Evolutionary conservation across 2,329 filamentous ascomycete genomes (phyloP).

Genomic region (Penicillium corylophilum): DNA sequence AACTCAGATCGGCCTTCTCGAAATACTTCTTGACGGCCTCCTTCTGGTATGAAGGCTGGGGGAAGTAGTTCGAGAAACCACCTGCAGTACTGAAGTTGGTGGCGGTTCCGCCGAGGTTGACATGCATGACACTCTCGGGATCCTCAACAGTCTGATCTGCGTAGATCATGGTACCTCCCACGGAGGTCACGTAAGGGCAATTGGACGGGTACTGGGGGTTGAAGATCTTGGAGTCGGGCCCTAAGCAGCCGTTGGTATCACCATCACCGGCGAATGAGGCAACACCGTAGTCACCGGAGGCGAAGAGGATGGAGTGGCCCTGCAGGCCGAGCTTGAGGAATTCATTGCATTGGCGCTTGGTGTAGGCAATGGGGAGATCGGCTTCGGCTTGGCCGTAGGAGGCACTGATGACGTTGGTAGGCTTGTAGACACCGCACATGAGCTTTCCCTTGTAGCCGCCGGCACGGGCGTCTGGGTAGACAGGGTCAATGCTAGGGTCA

Average conservation of each 20-base stretch:
- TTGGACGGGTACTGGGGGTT: constrained; percentile 50
- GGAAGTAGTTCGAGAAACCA: constrained; percentile 50
- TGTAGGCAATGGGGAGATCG: constrained; percentile 55
- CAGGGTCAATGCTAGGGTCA: constrained; percentile 49
- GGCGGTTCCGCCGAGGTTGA: constrained; percentile 26
- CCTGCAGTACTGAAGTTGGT: constrained; percentile 43
- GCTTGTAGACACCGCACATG: constrained; percentile 52
- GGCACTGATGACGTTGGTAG: constrained; percentile 58
- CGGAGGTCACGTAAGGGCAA: constrained; percentile 54
- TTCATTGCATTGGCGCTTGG: constrained; percentile 48
- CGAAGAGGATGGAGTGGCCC: constrained; percentile 32
- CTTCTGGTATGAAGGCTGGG: constrained; percentile 45
- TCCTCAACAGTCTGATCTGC: constrained; percentile 26
- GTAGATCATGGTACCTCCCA: constrained; percentile 43
- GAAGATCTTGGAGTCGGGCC: constrained; percentile 45
- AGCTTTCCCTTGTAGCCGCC: constrained; percentile 51
- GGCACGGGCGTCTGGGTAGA: constrained; percentile 50
- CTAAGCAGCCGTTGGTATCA: constrained; percentile 38
- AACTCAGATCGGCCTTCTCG: constrained; percentile 24
- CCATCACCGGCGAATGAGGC: constrained; percentile 40
- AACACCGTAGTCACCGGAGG: constrained; percentile 34
- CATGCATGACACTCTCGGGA: constrained; percentile 33
- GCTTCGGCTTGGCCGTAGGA: constrained; percentile 57
- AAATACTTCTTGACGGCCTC: constrained; percentile 45
- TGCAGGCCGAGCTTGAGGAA: constrained; percentile 53